Conservation (phyloP, 2,329 filamentous ascomycete species). For the Conoideocrella luteorostrata region DNA sequence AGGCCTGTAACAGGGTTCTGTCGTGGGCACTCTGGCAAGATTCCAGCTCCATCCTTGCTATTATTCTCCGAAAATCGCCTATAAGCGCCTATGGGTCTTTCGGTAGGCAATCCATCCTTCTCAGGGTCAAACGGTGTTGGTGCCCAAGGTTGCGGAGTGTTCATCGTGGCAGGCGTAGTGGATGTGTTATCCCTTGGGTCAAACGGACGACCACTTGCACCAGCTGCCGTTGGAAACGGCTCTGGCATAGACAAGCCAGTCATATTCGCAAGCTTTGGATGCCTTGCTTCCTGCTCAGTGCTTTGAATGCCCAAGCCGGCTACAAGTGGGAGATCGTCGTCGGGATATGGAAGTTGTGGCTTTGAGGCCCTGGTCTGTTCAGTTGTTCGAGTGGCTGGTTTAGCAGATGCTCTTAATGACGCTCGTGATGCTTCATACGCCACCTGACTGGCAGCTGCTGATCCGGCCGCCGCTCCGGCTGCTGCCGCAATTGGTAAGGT, state of each 20-base stretch:
- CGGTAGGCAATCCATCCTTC: slow-evolving; percentile 25
- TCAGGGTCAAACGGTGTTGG: slow-evolving; percentile 38
- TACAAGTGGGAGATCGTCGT: slow-evolving; percentile 25
- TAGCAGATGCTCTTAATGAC: neutral
- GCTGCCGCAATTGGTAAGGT: slow-evolving; percentile 28
- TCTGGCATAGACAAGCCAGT: slow-evolving; percentile 19
- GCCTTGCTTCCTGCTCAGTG: neutral
- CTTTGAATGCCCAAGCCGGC: slow-evolving; percentile 17
- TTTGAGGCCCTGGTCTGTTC: slow-evolving; percentile 15
- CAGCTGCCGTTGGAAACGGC: neutral
- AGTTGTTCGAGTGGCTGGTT: slow-evolving; percentile 18
- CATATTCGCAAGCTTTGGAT: slow-evolving; percentile 1
- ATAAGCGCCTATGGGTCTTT: slow-evolving; percentile 40
- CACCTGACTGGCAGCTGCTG: slow-evolving; percentile 10
- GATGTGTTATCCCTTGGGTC: slow-evolving; percentile 1
- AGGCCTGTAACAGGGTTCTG: slow-evolving; percentile 54
- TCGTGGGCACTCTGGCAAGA: slow-evolving; percentile 63
- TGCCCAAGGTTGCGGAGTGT: slow-evolving; percentile 34
- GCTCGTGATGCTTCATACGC: neutral
- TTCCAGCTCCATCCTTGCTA: slow-evolving; percentile 18
- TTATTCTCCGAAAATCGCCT: slow-evolving; percentile 46
- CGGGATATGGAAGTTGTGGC: slow-evolving; percentile 29
- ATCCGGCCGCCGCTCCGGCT: slow-evolving; percentile 18
- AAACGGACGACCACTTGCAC: neutral
- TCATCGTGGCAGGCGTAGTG: slow-evolving; percentile 5